Base-by-base conservation (phyloP, 768 basidiomycete species). In the Lenzites betulinus region DNA sequence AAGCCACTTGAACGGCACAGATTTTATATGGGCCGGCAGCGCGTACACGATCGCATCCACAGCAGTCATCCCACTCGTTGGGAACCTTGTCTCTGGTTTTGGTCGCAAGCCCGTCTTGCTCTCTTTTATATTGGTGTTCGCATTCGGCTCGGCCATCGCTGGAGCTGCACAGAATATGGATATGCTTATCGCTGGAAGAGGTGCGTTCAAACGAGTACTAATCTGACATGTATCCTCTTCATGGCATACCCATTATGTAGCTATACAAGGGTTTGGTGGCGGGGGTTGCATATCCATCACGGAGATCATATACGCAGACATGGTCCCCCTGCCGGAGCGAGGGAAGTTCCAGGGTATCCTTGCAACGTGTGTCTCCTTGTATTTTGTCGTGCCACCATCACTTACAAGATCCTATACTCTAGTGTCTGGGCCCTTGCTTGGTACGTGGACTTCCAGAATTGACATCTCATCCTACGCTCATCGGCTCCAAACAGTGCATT, bases 101-200 rank as follows among this genome's bases (percentile, higher is more conserved):
- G 78, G 78, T 0, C 68, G 78, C 2, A 68, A 66, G 5, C 74
- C 75, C 7, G 64, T 72, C 38, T 59, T 77, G 22, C 53, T 77
- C 7, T 62, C 58, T 0, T 65, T 67, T 20, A 62, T 77, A 9
- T 20, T 67, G 0, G 48, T 73, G 12, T 79, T 79, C 54, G 76
- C 76, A 0, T 18, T 78, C 22, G 80, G 81, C 0, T 74, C 72
- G 15, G 79, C 76, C 0, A 20, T 81, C 1, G 71, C 70, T 18
- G 81, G 77, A 0, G 70, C 74, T 0, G 76, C 78, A 0, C 67
- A 74, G 30, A 75, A 53, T 54, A 78, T 81, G 76, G 55, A 62
- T 7, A 74, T 75, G 74, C 62, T 79, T 7, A 79, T 81, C 47
- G 77, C 71, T 8, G 78, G 74, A 0, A 65, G 79, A 22, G 50